Evolutionary conservation across 768 basidiomycete species (phyloP), one percentile per base, ranked within the genome.

Genomic region (Trametopsis cervina): DNA sequence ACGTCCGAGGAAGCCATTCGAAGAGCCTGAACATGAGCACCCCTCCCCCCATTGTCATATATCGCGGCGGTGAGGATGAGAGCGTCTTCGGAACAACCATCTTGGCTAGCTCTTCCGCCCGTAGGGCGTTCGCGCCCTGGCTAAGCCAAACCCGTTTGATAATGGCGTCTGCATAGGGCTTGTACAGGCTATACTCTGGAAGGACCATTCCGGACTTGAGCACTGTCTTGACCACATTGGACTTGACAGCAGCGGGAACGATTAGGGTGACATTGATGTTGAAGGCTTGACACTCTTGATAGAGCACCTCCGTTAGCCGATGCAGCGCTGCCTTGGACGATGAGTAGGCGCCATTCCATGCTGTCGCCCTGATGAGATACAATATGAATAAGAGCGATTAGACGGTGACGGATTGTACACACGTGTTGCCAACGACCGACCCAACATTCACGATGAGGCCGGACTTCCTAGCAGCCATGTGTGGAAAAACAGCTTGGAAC

Each of bases 401-500:
- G 38, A n/a, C n/a, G 27, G 15, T 4, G 4, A 15, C 4, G 4
- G 21, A 36, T 27, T 27, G n/a, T 24, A 67, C 78, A 57, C 60
- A 83, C 83, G 75, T 64, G 24, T 78, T 69, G 3, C 77, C 86
- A 24, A 70, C 75, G 44, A 89, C 59, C 2, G 85, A 88, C 10
- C 87, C 85, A 22, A 89, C 74, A 52, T 87, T 89, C 26, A 90
- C 72, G 47, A 91, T 77, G 20, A 81, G 63, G 1, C 89, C 89
- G 38, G 67, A 66, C 50, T 68, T 70, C 42, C 74, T 74, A 46
- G 74, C 61, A 2, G 84, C 81, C 89, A 90, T 90, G 56, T 80
- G 70, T 1, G 85, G 88, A 25, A 83, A 70, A 20, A 81, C 81
- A 1, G 77, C 74, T 50, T 78, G 76, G 24, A 76, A 71, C 29